These are phyloP conservation scores for Aspergillus sp. DNA, from an alignment of 2,329 filamentous ascomycete species.

Conservation along the genomic window DNA sequence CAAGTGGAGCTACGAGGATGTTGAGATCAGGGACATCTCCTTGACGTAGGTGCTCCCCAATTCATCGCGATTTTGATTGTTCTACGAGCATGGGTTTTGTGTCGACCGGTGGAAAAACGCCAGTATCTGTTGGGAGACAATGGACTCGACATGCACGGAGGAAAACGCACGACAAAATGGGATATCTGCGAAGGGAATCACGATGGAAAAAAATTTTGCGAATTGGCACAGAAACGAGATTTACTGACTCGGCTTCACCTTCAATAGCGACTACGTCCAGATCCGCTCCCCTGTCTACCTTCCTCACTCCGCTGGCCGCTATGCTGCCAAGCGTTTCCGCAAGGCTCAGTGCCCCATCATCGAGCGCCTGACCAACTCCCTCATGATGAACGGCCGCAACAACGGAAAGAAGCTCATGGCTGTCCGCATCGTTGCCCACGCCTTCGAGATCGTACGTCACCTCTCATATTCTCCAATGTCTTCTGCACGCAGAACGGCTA, in stretches of 20 bases:
- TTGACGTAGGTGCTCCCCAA: conserved; percentile 76
- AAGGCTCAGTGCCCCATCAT: conserved; percentile 99
- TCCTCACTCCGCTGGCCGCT: conserved; percentile 97
- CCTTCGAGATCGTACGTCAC: conserved; percentile 95
- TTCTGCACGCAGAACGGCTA: background rate
- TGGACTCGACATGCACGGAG: conserved; percentile 12
- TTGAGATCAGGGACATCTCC: conserved; percentile 99
- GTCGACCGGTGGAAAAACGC: conserved; percentile 6
- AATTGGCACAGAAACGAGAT: conserved; percentile 14
- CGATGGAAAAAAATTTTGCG: background rate
- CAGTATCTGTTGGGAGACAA: conserved; percentile 13
- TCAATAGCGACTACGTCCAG: conserved; percentile 94
- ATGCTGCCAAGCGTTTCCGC: conserved; percentile 99
- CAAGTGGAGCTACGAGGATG: conserved; percentile 98
- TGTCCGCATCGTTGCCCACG: conserved; percentile 97
- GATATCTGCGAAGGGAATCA: conserved; percentile 8
- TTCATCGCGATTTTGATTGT: conserved; percentile 29
- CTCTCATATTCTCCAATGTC: background rate
- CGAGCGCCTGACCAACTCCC: conserved; percentile 99
- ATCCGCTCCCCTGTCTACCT: conserved; percentile 99
- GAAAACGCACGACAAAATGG: conserved; percentile 9
- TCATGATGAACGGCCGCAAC: conserved; percentile 99
- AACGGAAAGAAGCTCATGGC: conserved; percentile 99
- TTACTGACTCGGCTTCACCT: conserved; percentile 34
- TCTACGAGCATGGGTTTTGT: conserved; percentile 15